Conservation (phyloP, 768 basidiomycete species). For the Leccinum pellstonianum region DNA sequence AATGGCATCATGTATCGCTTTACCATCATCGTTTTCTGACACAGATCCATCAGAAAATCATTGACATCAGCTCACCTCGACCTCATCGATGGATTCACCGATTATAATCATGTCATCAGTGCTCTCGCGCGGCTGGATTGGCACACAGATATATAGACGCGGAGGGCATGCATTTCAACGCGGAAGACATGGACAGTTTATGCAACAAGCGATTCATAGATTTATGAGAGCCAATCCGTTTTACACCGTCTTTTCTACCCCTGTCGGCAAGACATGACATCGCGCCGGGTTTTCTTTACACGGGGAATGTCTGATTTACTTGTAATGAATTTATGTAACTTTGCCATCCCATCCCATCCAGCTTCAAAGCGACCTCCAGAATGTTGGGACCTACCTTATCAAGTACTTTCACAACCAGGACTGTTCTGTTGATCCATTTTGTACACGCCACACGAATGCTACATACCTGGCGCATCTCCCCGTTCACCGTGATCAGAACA, state of each 20-base stretch:
- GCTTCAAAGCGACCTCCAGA: neutral
- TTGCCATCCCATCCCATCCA: constrained; percentile 1
- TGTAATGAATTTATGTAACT: constrained; percentile 12
- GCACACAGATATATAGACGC: constrained; percentile 16
- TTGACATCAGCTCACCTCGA: constrained; percentile 44
- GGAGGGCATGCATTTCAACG: constrained; percentile 16
- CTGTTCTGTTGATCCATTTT: neutral
- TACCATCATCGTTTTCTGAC: constrained; percentile 30
- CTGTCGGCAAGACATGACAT: constrained; percentile 10
- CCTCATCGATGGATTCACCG: constrained; percentile 37
- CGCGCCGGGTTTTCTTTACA: constrained; percentile 2
- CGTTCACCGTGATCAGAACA: neutral
- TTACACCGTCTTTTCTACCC: constrained; percentile 15
- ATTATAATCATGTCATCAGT: constrained; percentile 11
- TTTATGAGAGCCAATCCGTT: constrained; percentile 19
- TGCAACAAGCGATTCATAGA: constrained; percentile 23
- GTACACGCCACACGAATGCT: constrained; percentile 3
- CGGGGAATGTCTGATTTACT: constrained; percentile 10
- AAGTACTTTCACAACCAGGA: neutral
- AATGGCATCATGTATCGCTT: constrained; percentile 21
- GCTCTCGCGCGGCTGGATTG: constrained; percentile 9
- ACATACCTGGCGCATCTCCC: constrained; percentile 3
- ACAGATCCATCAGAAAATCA: constrained; percentile 21
- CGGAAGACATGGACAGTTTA: constrained; percentile 22
- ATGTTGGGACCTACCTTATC: neutral